Conservation (phyloP, 306 rosid genomes). For the Prinsepia uniflora region DNA sequence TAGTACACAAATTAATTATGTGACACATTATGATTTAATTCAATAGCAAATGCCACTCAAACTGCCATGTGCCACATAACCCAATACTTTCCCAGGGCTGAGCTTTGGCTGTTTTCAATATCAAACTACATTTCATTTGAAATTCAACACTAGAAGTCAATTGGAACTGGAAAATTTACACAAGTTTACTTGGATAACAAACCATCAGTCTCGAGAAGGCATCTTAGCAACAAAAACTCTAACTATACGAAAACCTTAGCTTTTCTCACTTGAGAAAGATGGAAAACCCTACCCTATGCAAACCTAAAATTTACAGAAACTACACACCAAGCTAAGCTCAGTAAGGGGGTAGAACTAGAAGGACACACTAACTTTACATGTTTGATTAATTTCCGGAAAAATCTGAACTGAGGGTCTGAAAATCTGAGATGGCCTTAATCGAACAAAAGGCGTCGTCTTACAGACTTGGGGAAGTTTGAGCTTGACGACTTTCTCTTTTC, state of each 20-base stretch:
- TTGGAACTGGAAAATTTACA: background rate
- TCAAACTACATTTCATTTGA: background rate
- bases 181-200: background rate
- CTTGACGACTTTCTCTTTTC: slow-evolving; percentile 40
- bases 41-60: background rate
- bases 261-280: background rate
- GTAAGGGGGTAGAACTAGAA: background rate
- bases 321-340: background rate
- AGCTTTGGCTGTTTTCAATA: background rate
- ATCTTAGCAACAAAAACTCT: background rate
- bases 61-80: background rate
- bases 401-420: background rate
- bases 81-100: background rate
- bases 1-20: too few species aligned
- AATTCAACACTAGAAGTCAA: background rate
- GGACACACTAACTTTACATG: background rate
- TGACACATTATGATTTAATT: too few species aligned
- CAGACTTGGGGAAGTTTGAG: slow-evolving; percentile 59
- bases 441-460: slow-evolving; percentile 81
- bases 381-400: background rate
- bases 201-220: background rate
- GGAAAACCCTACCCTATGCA: background rate
- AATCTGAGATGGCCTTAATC: slow-evolving; percentile 31
- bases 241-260: background rate
- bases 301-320: slow-evolving; percentile 5